phyloP scores from a whole-genome alignment of 2,329 filamentous ascomycete species.

The Rasamsonia emersonii region DNA sequence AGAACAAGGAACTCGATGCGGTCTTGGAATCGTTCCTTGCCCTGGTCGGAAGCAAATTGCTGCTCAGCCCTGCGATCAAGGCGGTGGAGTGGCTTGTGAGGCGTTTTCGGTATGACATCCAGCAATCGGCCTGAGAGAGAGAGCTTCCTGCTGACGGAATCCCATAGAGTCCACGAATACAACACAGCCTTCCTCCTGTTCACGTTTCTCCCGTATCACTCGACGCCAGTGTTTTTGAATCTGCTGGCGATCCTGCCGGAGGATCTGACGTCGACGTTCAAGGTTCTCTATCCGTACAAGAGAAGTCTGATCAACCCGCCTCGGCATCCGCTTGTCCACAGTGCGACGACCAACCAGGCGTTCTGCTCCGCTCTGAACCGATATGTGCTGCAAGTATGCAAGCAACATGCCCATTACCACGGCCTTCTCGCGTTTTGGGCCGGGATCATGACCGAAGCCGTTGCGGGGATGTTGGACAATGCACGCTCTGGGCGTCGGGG shows the following conservation, averaged over 20 bases:
- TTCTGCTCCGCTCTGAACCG: conserved; percentile 71
- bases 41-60: conserved; percentile 64
- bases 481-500: conserved; percentile 65
- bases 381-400: conserved; percentile 68
- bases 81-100: conserved; percentile 91
- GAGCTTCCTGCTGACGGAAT: conserved; percentile 15
- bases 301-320: conserved; percentile 67
- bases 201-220: conserved; percentile 89
- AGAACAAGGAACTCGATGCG: conserved; percentile 73
- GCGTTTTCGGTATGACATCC: conserved; percentile 64
- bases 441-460: conserved; percentile 73
- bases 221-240: conserved; percentile 73
- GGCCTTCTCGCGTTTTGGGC: conserved; percentile 85
- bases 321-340: conserved; percentile 72
- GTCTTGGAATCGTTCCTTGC: conserved; percentile 76
- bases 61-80: conserved; percentile 81
- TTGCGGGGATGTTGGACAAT: conserved; percentile 72
- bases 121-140: conserved; percentile 1
- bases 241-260: conserved; percentile 79
- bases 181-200: conserved; percentile 71
- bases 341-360: conserved; percentile 66
- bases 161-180: conserved; percentile 71
- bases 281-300: conserved; percentile 80
- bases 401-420: conserved; percentile 63
- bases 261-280: conserved; percentile 62